Percentiles rank a stretch among this genome's conserved stretches.
phyloP scores from a whole-genome alignment of 345 rosid genomes.

The Excoecaria agallocha region DNA sequence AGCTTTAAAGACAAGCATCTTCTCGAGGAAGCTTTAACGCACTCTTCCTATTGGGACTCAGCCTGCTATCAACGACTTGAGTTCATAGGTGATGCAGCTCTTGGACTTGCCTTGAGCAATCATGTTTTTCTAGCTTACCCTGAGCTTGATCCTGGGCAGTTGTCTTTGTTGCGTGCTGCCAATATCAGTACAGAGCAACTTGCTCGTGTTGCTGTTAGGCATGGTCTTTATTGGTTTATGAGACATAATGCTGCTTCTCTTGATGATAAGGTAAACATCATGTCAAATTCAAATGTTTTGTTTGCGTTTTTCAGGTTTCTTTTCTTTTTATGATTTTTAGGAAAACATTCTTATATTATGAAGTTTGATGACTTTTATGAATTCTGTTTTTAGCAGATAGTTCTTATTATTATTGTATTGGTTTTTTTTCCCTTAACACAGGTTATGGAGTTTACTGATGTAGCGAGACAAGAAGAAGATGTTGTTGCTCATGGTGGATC shows the following conservation, averaged over 20 bases:
- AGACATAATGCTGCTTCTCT: constrained; percentile 42
- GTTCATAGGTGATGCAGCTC: constrained; percentile 71
- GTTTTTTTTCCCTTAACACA: constrained; percentile 12
- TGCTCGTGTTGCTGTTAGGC: constrained; percentile 66
- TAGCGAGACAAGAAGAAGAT: constrained; percentile 50
- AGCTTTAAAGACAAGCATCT: constrained; percentile 43
- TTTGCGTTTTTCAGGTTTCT: neutral
- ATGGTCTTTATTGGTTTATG: constrained; percentile 42
- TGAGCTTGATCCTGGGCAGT: constrained; percentile 43
- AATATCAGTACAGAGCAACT: constrained; percentile 77
- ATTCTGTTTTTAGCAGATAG: no score
- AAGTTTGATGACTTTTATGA: no score
- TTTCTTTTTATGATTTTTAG: neutral
- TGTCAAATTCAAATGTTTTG: neutral
- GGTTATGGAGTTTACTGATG: constrained; percentile 59
- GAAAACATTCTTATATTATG: no score
- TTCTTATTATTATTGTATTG: neutral
- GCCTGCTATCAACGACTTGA: constrained; percentile 69
- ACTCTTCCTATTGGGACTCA: constrained; percentile 44
- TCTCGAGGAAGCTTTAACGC: constrained; percentile 65
- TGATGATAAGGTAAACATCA: constrained; percentile 45
- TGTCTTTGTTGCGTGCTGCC: constrained; percentile 59
- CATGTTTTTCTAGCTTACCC: constrained; percentile 54
- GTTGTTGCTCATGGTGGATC: constrained; percentile 52
- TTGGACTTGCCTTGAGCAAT: constrained; percentile 48